Base-by-base conservation (phyloP, 2,329 filamentous ascomycete genomes). In the Penicillium sp. region DNA sequence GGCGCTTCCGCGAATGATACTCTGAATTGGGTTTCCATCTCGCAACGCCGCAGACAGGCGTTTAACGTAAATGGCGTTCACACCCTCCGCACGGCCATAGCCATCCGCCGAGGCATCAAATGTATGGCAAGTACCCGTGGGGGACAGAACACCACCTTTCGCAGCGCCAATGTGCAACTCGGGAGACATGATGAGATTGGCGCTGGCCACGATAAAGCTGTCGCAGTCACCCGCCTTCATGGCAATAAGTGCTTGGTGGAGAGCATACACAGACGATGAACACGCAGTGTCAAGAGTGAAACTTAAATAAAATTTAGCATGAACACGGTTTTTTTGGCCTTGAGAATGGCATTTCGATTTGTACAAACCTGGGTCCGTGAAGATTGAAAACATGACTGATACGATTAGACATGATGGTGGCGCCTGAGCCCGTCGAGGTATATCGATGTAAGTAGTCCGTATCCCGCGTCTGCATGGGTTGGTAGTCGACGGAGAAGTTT, bases 81-180 rank as follows among this genome's bases (percentile, higher is more conserved):
- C 69, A 6, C 77, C 82, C 65, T 84, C 82, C 3, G 80, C 81
- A 13, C 81, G 74, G 0, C 71, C 77, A 60, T 83, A 84, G 1
- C 82, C 82, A 55, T 78, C 74, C 0, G 77, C 80, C 10, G 73
- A n/a, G n/a, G n/a, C 63, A 58, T 82, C 81, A 55, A 76, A 79
- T 2, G 67, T 72, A 26, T 73, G 62, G 33, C 70, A 76, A 25
- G 16, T 28, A n/a, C 35, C 28, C 28, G 30, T 16, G 13, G 33
- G 33, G 10, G 51, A 40, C 16, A 53, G 43, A 6, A 46, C 19
- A 2, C 43, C 43, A 7, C 2, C 19, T 13, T 46, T 46, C 19
- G 11, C 11, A 3, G 43, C 26, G 3, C 19, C 19, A 19, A 53
- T 11, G n/a, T 37, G 33, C 33, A 22, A 8, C 16, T 53, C 51